phyloP scores from a whole-genome alignment of 2,329 filamentous ascomycete genomes.

The Trichophyton schoenleinii region DNA sequence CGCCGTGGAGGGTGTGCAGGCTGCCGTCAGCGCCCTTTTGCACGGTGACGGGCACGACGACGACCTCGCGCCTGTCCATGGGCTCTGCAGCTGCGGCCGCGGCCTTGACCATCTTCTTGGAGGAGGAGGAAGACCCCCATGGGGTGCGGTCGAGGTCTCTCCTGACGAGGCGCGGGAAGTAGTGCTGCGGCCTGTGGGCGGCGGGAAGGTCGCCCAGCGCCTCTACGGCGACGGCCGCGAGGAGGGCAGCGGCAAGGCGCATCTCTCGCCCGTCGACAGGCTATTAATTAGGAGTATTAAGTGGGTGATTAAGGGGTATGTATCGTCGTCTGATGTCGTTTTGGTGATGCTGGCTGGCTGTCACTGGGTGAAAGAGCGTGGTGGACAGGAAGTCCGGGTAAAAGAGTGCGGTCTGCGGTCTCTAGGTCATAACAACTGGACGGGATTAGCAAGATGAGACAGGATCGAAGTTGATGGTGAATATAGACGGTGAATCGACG shows the following conservation, averaged over 20 bases:
- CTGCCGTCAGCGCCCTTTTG: constrained; percentile 7
- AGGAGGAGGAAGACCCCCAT: neutral
- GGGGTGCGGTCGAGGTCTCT: constrained; percentile 5
- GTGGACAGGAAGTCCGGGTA: neutral
- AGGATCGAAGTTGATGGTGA: too few relatives aligned
- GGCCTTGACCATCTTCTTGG: neutral
- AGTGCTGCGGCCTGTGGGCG: constrained; percentile 23
- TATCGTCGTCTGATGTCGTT: neutral
- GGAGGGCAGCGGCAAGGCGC: constrained; percentile 13
- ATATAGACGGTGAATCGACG: too few relatives aligned
- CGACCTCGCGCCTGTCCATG: constrained; percentile 6
- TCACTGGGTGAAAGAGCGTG: neutral
- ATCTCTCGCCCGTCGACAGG: neutral
- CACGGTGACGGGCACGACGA: constrained; percentile 12
- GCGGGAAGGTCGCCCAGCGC: constrained; percentile 21
- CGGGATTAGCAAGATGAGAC: neutral
- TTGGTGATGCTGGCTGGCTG: neutral
- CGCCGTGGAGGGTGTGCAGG: neutral
- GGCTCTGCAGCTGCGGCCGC: neutral
- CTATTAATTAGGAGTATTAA: neutral
- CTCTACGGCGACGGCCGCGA: constrained; percentile 24
- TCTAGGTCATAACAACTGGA: neutral
- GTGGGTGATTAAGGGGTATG: neutral
- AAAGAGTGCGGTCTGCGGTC: neutral
- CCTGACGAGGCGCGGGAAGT: constrained; percentile 25